Base-by-base conservation (phyloP, 257 asterid species). In the Rehmannia glutinosa region DNA sequence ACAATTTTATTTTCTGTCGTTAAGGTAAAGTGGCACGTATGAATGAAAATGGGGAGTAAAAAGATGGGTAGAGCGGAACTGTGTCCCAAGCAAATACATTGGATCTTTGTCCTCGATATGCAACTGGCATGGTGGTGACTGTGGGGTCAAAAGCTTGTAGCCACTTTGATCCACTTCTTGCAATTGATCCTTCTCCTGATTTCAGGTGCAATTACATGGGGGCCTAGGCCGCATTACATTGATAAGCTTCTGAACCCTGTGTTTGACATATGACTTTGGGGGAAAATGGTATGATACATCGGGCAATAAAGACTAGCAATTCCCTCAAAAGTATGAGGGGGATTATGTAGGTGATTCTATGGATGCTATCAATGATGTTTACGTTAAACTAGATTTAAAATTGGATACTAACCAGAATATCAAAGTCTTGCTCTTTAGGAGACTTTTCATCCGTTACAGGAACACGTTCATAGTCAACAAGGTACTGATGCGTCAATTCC, bases 401-500 rank as follows among this genome's bases (percentile, higher is more conserved):
- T 23, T 20, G 61, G 64, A 71, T 55, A 81, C 95, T 83, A 65
- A 92, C 98, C 83, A 92, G 81, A 77, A 80, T 83, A 83, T 92
- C 98, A 75, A 92, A 92, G 77, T 92, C 98, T 81, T 86, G 94
- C 82, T 92, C 98, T 80, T 92, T 92, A 42, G 98, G 98, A 62
- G 98, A 79, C 71, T 92, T 92, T 73, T 92, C 98, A 76, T 92
- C 98, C 5, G 98, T 92, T 71, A 92, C 73, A 65, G 98, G 98
- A 63, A 92, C 96, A 21, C 98, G 92, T 66, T 92, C 98, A 28
- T 92, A 92, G 83, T 87, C 93, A 62, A 92, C 98, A 59, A 84
- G 95, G 84, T 87, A 92, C 64, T 82, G 82, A 69, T 82, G 76
- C 45, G 83, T 80, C 85, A 92, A 84, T 69, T 84, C 96, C 87